Evolutionary conservation across 2,329 filamentous ascomycete species (phyloP).

Genomic region (Cryphonectria nitschkei): DNA sequence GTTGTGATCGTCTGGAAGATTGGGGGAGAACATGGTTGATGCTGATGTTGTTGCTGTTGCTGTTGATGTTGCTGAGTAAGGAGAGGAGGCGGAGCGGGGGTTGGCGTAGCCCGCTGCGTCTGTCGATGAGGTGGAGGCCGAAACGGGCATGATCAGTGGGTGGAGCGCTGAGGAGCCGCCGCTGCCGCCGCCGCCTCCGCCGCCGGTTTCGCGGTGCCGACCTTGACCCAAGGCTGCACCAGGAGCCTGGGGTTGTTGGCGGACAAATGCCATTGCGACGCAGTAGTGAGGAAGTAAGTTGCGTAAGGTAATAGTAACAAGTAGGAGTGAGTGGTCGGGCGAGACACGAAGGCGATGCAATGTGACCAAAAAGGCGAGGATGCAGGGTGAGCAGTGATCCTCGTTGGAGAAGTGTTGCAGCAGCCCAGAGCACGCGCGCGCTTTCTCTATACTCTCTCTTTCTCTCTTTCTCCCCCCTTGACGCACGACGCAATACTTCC

Average conservation of each 20-base stretch:
- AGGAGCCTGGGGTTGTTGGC: neutral
- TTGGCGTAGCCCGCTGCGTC: neutral
- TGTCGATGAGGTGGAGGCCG: neutral
- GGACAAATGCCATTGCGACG: conserved; percentile 10
- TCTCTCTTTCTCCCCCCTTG: neutral
- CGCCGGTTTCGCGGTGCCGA: neutral
- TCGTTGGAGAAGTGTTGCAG: neutral
- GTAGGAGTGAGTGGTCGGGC: neutral
- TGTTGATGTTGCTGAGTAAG: conserved; percentile 13
- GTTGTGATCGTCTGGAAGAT: neutral
- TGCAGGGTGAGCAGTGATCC: neutral
- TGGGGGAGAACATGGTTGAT: neutral
- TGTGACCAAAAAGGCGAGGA: neutral
- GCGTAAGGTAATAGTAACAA: neutral
- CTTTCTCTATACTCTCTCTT: neutral
- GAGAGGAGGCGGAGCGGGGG: conserved; percentile 5
- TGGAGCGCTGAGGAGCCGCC: neutral
- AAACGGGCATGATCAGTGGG: conserved; percentile 3
- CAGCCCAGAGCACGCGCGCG: neutral
- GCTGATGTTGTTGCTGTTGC: neutral
- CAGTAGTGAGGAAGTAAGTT: neutral
- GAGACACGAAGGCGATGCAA: neutral
- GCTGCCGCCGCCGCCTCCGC: too few species aligned
- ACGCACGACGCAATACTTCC: neutral
- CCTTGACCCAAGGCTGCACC: neutral